Conservation (phyloP, 148 eudicot species). For the Persicaria tinctoria region DNA sequence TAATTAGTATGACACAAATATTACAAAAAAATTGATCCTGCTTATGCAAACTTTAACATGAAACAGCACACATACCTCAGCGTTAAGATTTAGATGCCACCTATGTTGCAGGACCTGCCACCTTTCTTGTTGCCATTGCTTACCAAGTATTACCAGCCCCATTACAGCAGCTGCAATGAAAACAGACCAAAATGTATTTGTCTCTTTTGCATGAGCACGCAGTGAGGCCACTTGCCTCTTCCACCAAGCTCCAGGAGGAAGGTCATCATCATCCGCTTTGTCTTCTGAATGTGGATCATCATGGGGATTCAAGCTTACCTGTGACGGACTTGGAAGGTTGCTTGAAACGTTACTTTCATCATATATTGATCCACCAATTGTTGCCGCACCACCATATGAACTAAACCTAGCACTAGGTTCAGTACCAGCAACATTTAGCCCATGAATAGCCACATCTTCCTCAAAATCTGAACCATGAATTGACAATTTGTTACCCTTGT, state of each 20-base stretch:
- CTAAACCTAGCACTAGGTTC: constrained; percentile 30
- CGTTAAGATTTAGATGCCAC: constrained; percentile 31
- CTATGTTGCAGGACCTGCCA: constrained; percentile 45
- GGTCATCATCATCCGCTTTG: constrained; percentile 23
- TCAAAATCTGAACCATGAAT: constrained; percentile 32
- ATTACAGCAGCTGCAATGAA: constrained; percentile 63
- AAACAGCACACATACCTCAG: constrained; percentile 34
- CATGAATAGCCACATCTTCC: constrained; percentile 24
- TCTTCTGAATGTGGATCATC: constrained; percentile 24
- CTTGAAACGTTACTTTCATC: constrained; percentile 16
- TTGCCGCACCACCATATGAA: constrained; percentile 11
- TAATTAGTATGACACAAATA: neutral
- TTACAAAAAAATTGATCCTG: neutral
- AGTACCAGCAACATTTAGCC: constrained; percentile 27
- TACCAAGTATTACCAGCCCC: constrained; percentile 65
- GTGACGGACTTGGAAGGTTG: constrained; percentile 25
- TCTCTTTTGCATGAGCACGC: constrained; percentile 56
- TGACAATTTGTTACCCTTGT: constrained; percentile 31
- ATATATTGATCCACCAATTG: constrained; percentile 20
- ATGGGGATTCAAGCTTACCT: constrained; percentile 18
- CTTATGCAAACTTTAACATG: neutral
- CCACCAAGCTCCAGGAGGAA: constrained; percentile 62
- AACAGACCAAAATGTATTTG: constrained; percentile 59
- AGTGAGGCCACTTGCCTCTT: constrained; percentile 41
- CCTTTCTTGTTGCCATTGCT: constrained; percentile 51